Percentiles rank a stretch among this genome's conserved stretches.
phyloP scores from a whole-genome alignment of 169 alveolate genomes.

The Plasmodium sp. region DNA sequence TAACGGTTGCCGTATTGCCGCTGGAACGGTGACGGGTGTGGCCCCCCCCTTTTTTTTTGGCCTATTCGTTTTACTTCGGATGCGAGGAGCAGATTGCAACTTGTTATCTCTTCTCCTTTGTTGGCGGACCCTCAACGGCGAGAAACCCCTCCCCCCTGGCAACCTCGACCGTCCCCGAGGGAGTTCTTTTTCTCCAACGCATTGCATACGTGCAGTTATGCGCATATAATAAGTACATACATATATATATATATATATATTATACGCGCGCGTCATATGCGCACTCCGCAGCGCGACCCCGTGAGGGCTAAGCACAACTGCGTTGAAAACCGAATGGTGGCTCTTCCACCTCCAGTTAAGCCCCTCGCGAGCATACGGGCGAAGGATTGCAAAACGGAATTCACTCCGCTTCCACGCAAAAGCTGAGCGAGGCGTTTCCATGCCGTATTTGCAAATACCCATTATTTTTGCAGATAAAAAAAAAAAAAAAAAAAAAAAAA shows the following conservation, averaged over 20 bases:
- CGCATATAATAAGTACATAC: no score
- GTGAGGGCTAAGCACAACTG: neutral
- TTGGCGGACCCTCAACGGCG: neutral
- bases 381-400: neutral
- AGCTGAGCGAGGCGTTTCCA: neutral
- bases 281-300: neutral
- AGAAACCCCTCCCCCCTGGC: neutral
- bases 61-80: neutral
- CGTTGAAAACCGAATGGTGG: neutral
- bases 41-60: neutral
- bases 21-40: neutral
- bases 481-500: conserved; percentile 14
- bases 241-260: no score
- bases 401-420: neutral
- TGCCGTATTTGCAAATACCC: neutral
- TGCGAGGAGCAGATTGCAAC: neutral
- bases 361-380: neutral
- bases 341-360: neutral
- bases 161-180: neutral
- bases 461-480: neutral
- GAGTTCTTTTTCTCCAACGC: neutral
- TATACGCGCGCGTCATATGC: neutral
- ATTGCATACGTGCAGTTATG: neutral
- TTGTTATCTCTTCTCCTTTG: neutral
- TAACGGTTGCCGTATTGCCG: neutral